A percentile compares a stretch with the other conserved stretches of the same genome.
These are phyloP conservation scores for Hemileia vastatrix DNA, from an alignment of 1,284 basidiomycete genomes.

Conservation along the genomic window DNA sequence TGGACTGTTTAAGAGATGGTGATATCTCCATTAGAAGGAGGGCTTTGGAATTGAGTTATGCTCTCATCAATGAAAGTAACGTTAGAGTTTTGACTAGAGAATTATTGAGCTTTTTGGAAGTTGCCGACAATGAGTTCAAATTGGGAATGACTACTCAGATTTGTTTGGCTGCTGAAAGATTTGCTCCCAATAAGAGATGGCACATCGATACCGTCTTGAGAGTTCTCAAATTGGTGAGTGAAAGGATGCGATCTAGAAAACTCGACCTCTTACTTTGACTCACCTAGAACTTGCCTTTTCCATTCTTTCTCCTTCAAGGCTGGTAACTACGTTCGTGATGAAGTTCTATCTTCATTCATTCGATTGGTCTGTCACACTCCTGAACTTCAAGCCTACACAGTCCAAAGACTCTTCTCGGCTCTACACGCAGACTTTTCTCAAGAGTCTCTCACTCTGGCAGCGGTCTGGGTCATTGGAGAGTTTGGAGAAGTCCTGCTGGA, in stretches of 20 bases:
- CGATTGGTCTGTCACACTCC: conserved; percentile 42
- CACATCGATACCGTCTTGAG: conserved; percentile 43
- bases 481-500: conserved; percentile 40
- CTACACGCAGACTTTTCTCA: conserved; percentile 41
- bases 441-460: conserved; percentile 37
- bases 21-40: conserved; percentile 43
- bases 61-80: conserved; percentile 43
- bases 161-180: conserved; percentile 40
- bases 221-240: conserved; percentile 33
- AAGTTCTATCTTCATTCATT: conserved; percentile 40
- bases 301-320: too few relatives aligned
- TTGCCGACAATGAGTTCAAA: conserved; percentile 44
- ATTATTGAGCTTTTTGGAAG: conserved; percentile 41
- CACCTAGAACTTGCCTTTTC: too few relatives aligned
- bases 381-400: conserved; percentile 42
- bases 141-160: conserved; percentile 41
- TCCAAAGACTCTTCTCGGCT: conserved; percentile 40
- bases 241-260: too few relatives aligned
- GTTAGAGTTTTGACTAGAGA: conserved; percentile 40
- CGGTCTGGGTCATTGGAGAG: conserved; percentile 43
- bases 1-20: conserved; percentile 42
- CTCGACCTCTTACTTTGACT: too few relatives aligned
- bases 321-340: conserved; percentile 43
- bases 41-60: conserved; percentile 41
- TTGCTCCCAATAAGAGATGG: conserved; percentile 42